Evolutionary conservation across 73 alveolate species (phyloP), one percentile per base, ranked within the genome.

Genomic region (Diophrys appendiculata): DNA sequence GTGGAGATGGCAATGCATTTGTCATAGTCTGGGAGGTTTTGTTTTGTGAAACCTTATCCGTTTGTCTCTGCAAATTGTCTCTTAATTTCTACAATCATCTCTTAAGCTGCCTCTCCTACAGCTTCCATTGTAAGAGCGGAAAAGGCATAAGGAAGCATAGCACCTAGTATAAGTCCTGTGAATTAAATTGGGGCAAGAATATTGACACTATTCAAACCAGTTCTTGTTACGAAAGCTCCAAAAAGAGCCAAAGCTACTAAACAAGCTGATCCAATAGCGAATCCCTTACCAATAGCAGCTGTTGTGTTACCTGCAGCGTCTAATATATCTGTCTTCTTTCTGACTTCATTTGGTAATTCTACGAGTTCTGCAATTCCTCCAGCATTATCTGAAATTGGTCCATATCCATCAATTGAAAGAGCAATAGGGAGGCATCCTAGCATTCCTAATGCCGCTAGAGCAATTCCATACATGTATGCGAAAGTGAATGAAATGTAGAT

Each of bases 391-490:
- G 92, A 68, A 33, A 90, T 90, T 28, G 96, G 96, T n/a, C 96
- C 96, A 72, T 90, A 89, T 28, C 95, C 98, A 84, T 93, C 96
- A 54, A 90, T 90, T 75, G 99, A 93, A 60, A 95, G 91, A 68
- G 98, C 98, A 56, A 93, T 83, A 52, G 95, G 74, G 79, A 95
- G 87, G 81, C 90, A 88, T 34, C 95, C 89, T 43, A 95, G 96
- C 99, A 95, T 95, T 73, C 99, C 99, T 76, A 95, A 90, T 79
- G 99, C 99, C n/a, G 96, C 95, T 52, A 93, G 64, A 11, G 98
- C 98, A 33, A 94, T 92, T 43, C 99, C 99, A 84, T 94, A 95
- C 94, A 92, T 74, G 2, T 74, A 29, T 28, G 95, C 86, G 81
- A 90, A 74, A n/a, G 82, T 77, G 92, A 90, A 83, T 14, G 98